A percentile compares a stretch with the other conserved stretches of the same genome.
These are phyloP conservation scores for Globisporangium recalcitrans DNA, from an alignment of 352 stramenopile genomes.

Conservation along the genomic window DNA sequence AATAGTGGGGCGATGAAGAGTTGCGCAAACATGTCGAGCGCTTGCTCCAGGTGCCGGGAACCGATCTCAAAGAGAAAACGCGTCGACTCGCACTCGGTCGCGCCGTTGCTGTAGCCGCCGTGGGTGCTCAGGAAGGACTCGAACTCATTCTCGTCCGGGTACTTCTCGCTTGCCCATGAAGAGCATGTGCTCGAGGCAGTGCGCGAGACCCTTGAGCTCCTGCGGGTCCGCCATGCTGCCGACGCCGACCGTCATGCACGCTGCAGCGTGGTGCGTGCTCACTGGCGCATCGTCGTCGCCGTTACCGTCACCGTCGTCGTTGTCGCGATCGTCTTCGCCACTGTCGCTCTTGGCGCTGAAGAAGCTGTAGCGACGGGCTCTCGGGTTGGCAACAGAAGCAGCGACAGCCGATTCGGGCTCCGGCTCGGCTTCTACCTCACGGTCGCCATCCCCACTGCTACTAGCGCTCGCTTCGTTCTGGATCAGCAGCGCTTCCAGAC, in stretches of 20 bases:
- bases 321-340: conserved; percentile 14
- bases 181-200: conserved; percentile 92
- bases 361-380: conserved; percentile 15
- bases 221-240: conserved; percentile 57
- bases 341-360: conserved; percentile 14
- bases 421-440: neutral
- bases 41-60: conserved; percentile 33
- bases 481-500: conserved; percentile 57
- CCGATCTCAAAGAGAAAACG: conserved; percentile 89
- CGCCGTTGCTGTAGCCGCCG: conserved; percentile 88
- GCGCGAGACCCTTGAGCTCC: conserved; percentile 54
- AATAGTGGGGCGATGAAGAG: conserved; percentile 90
- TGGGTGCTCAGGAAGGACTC: conserved; percentile 82
- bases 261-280: conserved; percentile 31
- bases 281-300: conserved; percentile 12
- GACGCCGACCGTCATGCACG: conserved; percentile 51
- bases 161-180: conserved; percentile 92
- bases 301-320: conserved; percentile 15
- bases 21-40: conserved; percentile 89
- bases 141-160: conserved; percentile 90
- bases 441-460: neutral
- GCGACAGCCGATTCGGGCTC: neutral
- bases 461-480: conserved; percentile 26
- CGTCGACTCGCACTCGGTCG: conserved; percentile 88
- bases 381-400: neutral